phyloP scores from a whole-genome alignment of 1,139 yeast genomes.

The Geotrichum candidum region DNA sequence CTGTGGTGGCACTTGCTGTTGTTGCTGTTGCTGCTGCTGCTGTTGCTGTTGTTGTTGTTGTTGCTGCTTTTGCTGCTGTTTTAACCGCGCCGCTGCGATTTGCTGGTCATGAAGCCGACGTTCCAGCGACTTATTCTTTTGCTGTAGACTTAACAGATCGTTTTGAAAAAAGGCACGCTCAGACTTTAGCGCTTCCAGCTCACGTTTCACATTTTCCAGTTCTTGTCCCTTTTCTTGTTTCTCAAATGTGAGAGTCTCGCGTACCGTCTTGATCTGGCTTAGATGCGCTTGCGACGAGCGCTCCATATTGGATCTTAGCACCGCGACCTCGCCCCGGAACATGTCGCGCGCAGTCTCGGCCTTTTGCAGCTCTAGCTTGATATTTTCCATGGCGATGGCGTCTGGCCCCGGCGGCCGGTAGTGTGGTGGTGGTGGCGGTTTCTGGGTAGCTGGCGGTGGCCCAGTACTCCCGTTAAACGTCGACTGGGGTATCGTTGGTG shows the following conservation, averaged over 20 bases:
- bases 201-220: constrained; percentile 40
- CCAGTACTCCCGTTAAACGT: not conserved
- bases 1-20: not conserved
- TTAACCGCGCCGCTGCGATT: constrained; percentile 7
- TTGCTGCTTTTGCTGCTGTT: not conserved
- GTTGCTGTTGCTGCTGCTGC: not conserved
- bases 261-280: constrained; percentile 6
- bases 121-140: constrained; percentile 1
- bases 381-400: constrained; percentile 1
- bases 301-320: constrained; percentile 58
- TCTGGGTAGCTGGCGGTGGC: not conserved
- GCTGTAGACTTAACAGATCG: constrained; percentile 28
- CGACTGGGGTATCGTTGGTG: not conserved
- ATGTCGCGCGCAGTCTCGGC: constrained; percentile 12
- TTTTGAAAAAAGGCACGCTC: constrained; percentile 59
- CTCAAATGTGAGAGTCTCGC: constrained; percentile 39
- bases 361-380: constrained; percentile 18
- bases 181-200: constrained; percentile 55
- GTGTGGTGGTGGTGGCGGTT: not conserved
- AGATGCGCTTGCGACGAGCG: constrained; percentile 42
- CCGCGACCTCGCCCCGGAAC: constrained; percentile 61
- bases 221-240: constrained; percentile 43
- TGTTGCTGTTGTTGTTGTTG: not conserved
- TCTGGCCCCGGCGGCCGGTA: not conserved
- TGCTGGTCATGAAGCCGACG: constrained; percentile 6